These are phyloP conservation scores for Diaporthe helianthi DNA, from an alignment of 2,329 filamentous ascomycete species.

Conservation along the genomic window DNA sequence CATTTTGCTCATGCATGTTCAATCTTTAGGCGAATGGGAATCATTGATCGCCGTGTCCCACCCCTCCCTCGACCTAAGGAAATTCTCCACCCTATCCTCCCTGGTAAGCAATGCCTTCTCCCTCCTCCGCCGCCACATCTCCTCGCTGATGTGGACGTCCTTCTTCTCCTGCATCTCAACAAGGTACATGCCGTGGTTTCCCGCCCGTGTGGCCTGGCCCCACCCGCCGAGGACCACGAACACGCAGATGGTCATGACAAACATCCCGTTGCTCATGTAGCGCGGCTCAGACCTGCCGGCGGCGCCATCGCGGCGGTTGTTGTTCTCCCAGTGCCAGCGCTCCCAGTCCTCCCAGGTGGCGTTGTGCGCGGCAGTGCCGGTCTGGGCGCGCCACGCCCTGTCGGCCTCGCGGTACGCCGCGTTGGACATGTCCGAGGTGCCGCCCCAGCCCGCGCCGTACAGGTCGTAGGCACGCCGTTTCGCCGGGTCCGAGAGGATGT, in stretches of 20 bases:
- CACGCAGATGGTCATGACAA: conserved; percentile 74
- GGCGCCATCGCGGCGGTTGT: conserved; percentile 49
- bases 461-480: conserved; percentile 84
- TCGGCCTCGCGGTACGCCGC: conserved; percentile 48
- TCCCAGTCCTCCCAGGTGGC: conserved; percentile 99
- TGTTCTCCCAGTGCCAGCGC: conserved; percentile 67
- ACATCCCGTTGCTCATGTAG: conserved; percentile 81
- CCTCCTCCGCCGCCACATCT: conserved; percentile 61
- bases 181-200: conserved; percentile 65
- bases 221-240: conserved; percentile 74
- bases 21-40: conserved; percentile 20
- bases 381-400: conserved; percentile 55
- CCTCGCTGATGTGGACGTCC: conserved; percentile 69
- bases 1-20: neutral
- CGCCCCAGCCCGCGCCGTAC: conserved; percentile 81
- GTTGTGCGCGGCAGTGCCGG: conserved; percentile 66
- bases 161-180: conserved; percentile 72
- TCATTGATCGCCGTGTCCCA: conserved; percentile 40
- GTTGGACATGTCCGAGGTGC: conserved; percentile 60
- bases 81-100: conserved; percentile 76
- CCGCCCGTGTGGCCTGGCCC: conserved; percentile 75
- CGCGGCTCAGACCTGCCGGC: conserved; percentile 57
- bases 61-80: conserved; percentile 74
- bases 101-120: conserved; percentile 60
- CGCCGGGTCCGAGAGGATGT: conserved; percentile 81